Evolutionary conservation across 2,329 filamentous ascomycete species (phyloP).

Genomic region (Myriosclerotinia curreyana): DNA sequence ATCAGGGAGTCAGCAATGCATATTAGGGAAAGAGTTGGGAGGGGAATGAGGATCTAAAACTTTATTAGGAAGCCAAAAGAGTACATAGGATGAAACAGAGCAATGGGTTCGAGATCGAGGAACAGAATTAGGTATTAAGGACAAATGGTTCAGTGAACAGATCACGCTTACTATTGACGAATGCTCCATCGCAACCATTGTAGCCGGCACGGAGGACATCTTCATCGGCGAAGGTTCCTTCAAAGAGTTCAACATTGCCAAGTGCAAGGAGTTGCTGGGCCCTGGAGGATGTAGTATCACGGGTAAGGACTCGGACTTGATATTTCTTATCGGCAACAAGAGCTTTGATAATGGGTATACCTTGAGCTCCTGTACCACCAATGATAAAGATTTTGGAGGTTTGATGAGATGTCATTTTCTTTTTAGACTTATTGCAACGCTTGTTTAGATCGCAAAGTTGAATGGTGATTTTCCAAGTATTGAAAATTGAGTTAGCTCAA

Average conservation of each 20-base stretch:
- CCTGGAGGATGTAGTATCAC: constrained; percentile 44
- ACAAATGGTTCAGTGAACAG: no score
- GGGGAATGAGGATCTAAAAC: no score
- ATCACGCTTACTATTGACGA: constrained; percentile 44
- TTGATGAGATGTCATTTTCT: constrained; percentile 21
- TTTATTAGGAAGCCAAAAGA: no score
- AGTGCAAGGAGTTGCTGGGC: constrained; percentile 45
- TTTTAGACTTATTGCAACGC: background rate
- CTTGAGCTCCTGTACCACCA: constrained; percentile 52
- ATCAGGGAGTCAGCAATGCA: no score
- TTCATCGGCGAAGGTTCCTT: constrained; percentile 50
- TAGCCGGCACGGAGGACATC: constrained; percentile 45
- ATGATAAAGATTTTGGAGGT: constrained; percentile 43
- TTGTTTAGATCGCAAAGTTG: background rate
- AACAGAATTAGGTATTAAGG: no score
- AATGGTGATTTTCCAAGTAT: background rate
- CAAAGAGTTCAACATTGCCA: constrained; percentile 47
- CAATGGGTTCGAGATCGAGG: no score
- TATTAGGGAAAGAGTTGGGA: no score
- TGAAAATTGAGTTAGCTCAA: constrained; percentile 34
- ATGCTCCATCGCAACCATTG: constrained; percentile 48
- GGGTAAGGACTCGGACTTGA: constrained; percentile 47
- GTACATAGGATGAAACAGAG: no score
- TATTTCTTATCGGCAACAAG: constrained; percentile 46
- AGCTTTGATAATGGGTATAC: constrained; percentile 47